A percentile compares a stretch with the other conserved stretches of the same genome.
These are phyloP conservation scores for Dichotomopilus funicola DNA, from an alignment of 2,329 filamentous ascomycete genomes.

Conservation along the genomic window DNA sequence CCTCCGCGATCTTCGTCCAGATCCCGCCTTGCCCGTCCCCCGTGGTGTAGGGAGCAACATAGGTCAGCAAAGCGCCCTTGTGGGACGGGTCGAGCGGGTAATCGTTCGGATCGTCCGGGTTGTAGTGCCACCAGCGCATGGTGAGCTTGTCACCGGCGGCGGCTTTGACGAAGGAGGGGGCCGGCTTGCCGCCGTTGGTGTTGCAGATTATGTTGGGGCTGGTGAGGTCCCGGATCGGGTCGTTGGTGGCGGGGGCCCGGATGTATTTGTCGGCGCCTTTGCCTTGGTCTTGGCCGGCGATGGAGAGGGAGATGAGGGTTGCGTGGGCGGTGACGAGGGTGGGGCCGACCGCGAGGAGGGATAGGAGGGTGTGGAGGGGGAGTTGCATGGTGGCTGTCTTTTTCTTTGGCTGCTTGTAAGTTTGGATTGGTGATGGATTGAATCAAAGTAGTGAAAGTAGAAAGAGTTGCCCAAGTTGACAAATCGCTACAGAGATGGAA, in stretches of 20 bases:
- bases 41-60: slow-evolving; percentile 30
- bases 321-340: slow-evolving; percentile 38
- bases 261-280: slow-evolving; percentile 37
- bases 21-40: slow-evolving; percentile 32
- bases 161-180: slow-evolving; percentile 28
- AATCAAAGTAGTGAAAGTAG: background rate
- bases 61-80: slow-evolving; percentile 32
- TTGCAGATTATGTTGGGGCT: slow-evolving; percentile 34
- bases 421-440: background rate
- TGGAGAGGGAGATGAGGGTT: slow-evolving; percentile 40
- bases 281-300: slow-evolving; percentile 40
- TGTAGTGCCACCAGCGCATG: slow-evolving; percentile 33
- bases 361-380: slow-evolving; percentile 27
- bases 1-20: slow-evolving; percentile 33
- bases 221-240: slow-evolving; percentile 31
- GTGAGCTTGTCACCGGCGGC: slow-evolving; percentile 32
- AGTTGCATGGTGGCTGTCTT: slow-evolving; percentile 28
- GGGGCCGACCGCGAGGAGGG: slow-evolving; percentile 32
- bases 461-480: background rate
- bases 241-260: slow-evolving; percentile 30
- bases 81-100: slow-evolving; percentile 22
- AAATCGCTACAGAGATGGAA: background rate
- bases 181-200: slow-evolving; percentile 30
- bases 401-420: background rate
- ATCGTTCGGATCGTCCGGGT: slow-evolving; percentile 30